Evolutionary conservation across 495 filamentous ascomycete species (phyloP), one percentile per base, ranked within the genome.

Genomic region (Neurospora cerealis): DNA sequence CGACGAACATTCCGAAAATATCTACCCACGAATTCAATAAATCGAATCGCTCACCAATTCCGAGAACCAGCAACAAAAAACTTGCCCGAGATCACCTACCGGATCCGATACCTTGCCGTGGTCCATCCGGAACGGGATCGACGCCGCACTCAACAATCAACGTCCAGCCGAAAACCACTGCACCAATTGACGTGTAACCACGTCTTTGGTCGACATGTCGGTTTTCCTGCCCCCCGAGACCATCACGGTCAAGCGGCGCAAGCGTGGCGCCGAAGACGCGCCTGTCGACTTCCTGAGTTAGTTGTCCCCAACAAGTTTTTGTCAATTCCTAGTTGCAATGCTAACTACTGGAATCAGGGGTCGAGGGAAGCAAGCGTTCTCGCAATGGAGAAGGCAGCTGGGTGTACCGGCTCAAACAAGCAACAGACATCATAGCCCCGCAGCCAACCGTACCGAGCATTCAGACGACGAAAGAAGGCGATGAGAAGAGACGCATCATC

Each of bases 171-270:
- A 11, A 60, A 28, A 28, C 10, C 48, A 4, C 48, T 28, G 11
- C 37, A 8, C 5, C 15, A 46, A 10, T 15, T 38, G 32, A 34
- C 70, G 34, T 21, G 36, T 10, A 34, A 42, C 21, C 11, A 28
- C 48, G 10, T 21, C 21, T 60, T 60, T 15, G 39, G 48, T 75
- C 69, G 75, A 37, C 72, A 87, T 87, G 85, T 85, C 85, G 72
- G 60, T 28, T 34, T 66, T 32, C 37, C 75, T 85, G n/a, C 86
- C 87, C 11, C 87, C 87, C 11, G 78, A 83, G 66, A 79, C 81
- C 13, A 86, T 89, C 79, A 83, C 83, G 37, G 82, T 89, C 71
- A 89, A 89, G 83, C 84, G 87, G 83, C 84, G 87, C 76, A 89
- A 87, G 79, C 81, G 81, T 73, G 83, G 81, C 36, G 82, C 78